Evolutionary conservation across 257 asterid species (phyloP).

Genomic region (Sherardia arvensis): DNA sequence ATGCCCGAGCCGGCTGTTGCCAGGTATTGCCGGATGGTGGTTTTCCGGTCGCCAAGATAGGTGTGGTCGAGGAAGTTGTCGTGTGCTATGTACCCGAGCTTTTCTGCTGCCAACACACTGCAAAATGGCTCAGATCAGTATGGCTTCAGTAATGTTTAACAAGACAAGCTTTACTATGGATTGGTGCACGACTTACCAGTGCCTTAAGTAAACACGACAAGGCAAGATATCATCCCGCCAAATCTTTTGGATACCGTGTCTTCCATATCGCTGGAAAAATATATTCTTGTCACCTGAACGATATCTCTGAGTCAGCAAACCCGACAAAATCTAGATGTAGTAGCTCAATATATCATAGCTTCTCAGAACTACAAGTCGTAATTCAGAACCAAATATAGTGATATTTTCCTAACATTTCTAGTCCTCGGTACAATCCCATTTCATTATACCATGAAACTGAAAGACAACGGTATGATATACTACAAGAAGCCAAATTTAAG

Average conservation of each 20-base stretch:
- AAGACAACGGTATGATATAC: neutral
- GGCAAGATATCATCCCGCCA: slow-evolving; percentile 91
- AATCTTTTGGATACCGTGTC: slow-evolving; percentile 47
- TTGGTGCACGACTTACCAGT: slow-evolving; percentile 51
- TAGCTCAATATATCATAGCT: neutral
- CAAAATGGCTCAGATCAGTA: slow-evolving; percentile 1
- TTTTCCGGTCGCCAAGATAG: slow-evolving; percentile 76
- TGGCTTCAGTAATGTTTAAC: neutral
- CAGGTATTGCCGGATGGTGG: slow-evolving; percentile 72
- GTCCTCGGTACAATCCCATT: neutral
- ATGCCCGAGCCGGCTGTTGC: slow-evolving; percentile 59
- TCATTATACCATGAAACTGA: neutral
- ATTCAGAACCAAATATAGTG: neutral
- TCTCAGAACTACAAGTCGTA: neutral
- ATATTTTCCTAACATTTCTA: neutral
- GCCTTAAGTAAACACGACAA: slow-evolving; percentile 86
- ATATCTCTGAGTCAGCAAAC: slow-evolving; percentile 8
- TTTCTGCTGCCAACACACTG: slow-evolving; percentile 90
- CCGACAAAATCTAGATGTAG: neutral
- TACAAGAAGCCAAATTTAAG: neutral
- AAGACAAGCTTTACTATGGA: neutral
- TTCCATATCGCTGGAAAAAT: slow-evolving; percentile 58
- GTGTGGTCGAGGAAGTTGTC: slow-evolving; percentile 82
- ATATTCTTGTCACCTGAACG: slow-evolving; percentile 54
- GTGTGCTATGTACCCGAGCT: slow-evolving; percentile 54